Percentiles rank a stretch among this genome's conserved stretches.
These are phyloP conservation scores for Plasmodium coatneyi DNA, from an alignment of 169 alveolate species.

Conservation along the genomic window DNA sequence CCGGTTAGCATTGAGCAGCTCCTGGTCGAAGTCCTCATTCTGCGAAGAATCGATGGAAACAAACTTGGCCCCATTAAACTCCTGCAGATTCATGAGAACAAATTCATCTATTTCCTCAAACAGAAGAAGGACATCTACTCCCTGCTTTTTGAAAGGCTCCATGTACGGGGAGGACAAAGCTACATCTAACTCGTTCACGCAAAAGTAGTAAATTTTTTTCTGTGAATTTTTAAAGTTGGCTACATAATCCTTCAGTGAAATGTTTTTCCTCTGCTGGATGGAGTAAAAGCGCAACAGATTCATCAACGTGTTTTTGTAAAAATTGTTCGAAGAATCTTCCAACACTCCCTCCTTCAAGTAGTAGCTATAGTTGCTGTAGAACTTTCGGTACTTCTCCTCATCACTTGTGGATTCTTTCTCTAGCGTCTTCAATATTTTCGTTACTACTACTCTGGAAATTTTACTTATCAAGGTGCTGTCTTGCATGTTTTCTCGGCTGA, in stretches of 20 bases:
- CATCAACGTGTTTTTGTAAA: conserved; percentile 77
- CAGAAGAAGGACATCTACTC: conserved; percentile 87
- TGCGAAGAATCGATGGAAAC: conserved; percentile 83
- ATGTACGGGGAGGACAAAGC: conserved; percentile 92
- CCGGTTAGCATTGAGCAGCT: conserved; percentile 75
- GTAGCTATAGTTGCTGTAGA: conserved; percentile 88
- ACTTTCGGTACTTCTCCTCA: conserved; percentile 86
- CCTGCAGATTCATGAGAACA: conserved; percentile 87
- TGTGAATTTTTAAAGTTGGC: conserved; percentile 84
- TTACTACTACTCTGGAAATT: conserved; percentile 92
- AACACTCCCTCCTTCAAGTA: conserved; percentile 89
- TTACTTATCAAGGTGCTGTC: conserved; percentile 92
- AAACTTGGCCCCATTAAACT: conserved; percentile 80
- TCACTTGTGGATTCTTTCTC: conserved; percentile 91
- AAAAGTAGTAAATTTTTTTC: conserved; percentile 89
- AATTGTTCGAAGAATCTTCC: conserved; percentile 83
- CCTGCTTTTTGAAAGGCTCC: conserved; percentile 87
- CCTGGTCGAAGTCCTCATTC: conserved; percentile 73
- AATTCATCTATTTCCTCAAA: conserved; percentile 92
- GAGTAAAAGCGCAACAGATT: conserved; percentile 78
- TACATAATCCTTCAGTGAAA: conserved; percentile 83
- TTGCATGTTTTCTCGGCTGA: conserved; percentile 96
- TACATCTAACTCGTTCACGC: conserved; percentile 85
- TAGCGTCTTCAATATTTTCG: conserved; percentile 91
- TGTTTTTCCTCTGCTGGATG: conserved; percentile 73